Evolutionary conservation across 768 basidiomycete genomes (phyloP), one percentile per base, ranked within the genome.

Genomic region (Phlebiopsis gigantea): DNA sequence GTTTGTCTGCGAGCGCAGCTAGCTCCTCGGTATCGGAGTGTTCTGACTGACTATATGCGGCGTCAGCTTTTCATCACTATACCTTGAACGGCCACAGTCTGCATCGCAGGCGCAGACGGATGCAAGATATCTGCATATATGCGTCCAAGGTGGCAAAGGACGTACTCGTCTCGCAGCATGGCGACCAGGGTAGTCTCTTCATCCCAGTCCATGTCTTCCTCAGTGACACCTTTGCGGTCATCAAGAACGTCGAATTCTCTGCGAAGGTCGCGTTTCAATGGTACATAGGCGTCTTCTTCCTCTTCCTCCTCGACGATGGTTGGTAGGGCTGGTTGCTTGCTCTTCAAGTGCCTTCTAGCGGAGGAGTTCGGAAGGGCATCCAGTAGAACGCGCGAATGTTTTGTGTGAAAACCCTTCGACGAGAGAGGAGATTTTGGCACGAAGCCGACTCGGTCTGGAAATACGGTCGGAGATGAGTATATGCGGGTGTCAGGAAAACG

Each of bases 181-280:
- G 68, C 67, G 26, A 67, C 66, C 10, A 71, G 60, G 1, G 69
- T 69, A 45, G 61, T 58, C 55, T 71, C 69, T 10, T 71, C 69
- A 57, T 69, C 69, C 68, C 68, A 69, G 41, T 59, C 65, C 47
- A 62, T 58, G 19, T 64, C 60, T 21, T 66, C 66, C 6, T 46
- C 47, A 15, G 12, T 26, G 7, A 34, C 53, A 6, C 12, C 34
- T 4, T 41, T 39, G 34, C 21, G 24, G 10, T 30, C 53, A 7
- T 45, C 44, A 3, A 47, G 34, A 17, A 28, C 15, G 29, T 55
- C 45, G 29, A 29, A 34, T 15, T 59, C 24, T 19, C 29, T 7
- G 25, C 30, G 28, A 12, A 46, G 30, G 21, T 53, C 48, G 19
- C 17, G 53, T 55, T 15, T 39, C 12, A 9, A 39, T 3, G 29